Evolutionary conservation across 805 yeast species (phyloP).

Genomic region (Vanderwaltozyma tropicalis): DNA sequence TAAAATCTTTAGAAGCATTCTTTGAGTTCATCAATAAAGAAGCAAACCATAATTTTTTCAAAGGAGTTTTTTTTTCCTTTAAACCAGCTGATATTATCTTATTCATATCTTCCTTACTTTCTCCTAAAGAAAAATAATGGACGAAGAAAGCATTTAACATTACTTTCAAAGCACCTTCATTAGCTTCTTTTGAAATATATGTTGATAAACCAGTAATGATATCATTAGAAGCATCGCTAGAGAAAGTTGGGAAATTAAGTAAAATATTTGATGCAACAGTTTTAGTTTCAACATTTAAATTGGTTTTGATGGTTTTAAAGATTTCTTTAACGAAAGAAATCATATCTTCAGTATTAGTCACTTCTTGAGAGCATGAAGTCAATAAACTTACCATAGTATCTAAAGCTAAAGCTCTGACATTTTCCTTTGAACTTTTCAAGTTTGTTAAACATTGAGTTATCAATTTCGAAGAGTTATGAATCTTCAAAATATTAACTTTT

Average conservation of each 20-base stretch:
- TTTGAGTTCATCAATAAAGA: conserved; percentile 26
- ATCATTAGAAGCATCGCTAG: conserved; percentile 26
- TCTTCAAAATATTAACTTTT: conserved; percentile 34
- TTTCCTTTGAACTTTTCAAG: conserved; percentile 60
- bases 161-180: conserved; percentile 49
- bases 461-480: conserved; percentile 37
- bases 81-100: conserved; percentile 47
- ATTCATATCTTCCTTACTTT: conserved; percentile 18
- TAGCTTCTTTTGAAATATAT: conserved; percentile 60
- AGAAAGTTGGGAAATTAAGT: conserved; percentile 20
- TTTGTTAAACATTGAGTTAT: conserved; percentile 42
- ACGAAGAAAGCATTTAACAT: conserved; percentile 40
- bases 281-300: conserved; percentile 58
- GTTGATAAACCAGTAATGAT: conserved; percentile 38
- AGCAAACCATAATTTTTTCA: conserved; percentile 60
- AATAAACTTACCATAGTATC: conserved; percentile 26
- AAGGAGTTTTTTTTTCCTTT: conserved; percentile 48
- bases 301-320: conserved; percentile 45
- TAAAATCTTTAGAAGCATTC: conserved; percentile 31
- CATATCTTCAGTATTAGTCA: conserved; percentile 23
- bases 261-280: conserved; percentile 40
- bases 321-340: conserved; percentile 40
- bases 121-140: conserved; percentile 31
- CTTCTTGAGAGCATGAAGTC: conserved; percentile 11
- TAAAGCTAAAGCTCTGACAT: conserved; percentile 43